Evolutionary conservation across 805 yeast genomes (phyloP), one percentile per base, ranked within the genome.

Genomic region (Candida cerambycidarum): DNA sequence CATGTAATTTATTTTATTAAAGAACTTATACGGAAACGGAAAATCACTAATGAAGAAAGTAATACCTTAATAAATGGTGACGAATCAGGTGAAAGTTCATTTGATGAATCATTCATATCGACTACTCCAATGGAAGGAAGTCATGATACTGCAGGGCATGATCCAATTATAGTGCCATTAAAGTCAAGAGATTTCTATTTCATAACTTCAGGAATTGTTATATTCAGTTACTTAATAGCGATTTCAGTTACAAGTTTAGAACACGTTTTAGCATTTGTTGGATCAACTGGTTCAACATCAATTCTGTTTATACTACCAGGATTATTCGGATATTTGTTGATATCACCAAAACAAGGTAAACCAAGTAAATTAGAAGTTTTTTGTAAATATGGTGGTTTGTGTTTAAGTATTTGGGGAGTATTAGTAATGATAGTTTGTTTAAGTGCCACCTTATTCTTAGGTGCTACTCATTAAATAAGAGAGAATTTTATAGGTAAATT

Each of bases 291-390:
- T 0, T 85, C 90, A 4, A 86, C 90, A 0, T 70, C 88, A 18
- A 85, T 85, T 39, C 80, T 89, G 17, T 85, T 85, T 59, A 83
- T 84, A 8, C 67, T 85, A 32, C 95, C 95, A 0, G 93, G 95
- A 0, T 65, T 82, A 43, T 85, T 85, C 59, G 92, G 92, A 0
- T 85, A 65, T 57, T 75, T 80, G 57, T 59, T 79, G 42, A 70
- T 79, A n/a, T 71, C 58, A 40, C 69, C 71, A 5, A 41, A 62
- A 14, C 50, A 53, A 35, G 66, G 63, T 1, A 46, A 47, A 27
- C 56, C 63, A 37, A 60, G 56, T 15, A 43, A 19, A 15, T 51
- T 61, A 32, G 75, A 70, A 44, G 43, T 40, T 14, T 51, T 58
- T 19, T 62, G 70, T 47, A 66, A 65, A 38, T 60, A 51, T 41